Base-by-base conservation (phyloP, 768 basidiomycete species). In the Xerocomellus chrysenteron region DNA sequence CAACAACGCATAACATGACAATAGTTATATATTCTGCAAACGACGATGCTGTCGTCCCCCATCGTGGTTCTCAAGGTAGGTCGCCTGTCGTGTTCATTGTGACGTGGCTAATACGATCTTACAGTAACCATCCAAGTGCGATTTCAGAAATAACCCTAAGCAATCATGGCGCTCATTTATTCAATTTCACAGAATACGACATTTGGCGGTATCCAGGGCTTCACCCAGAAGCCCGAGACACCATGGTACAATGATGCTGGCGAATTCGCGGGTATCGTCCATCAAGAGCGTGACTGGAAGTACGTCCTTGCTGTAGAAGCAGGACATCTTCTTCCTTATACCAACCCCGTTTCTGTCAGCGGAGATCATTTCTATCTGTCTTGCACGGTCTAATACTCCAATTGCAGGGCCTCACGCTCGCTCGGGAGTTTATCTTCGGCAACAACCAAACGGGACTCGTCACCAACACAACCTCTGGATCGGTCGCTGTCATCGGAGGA, bases 201-300 rank as follows among this genome's bases (percentile, higher is more conserved):
- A 0, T 91, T 90, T 60, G 88, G 87, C 26, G 88, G 87, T 7
- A 83, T 85, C 42, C 86, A 83, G 69, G 89, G 89, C 4, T 91
- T 91, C 68, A 83, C 85, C 4, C 76, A 81, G 46, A 77, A 79
- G 55, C 89, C 89, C 0, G 79, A 83, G 3, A 90, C 89, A 0
- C 80, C 83, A 0, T 90, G 87, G 86, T 73, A 70, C 52, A 82
- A 84, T 49, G 85, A 87, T 50, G 64, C 68, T 2, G 82, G 83
- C 13, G 73, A 82, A 51, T 78, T 82, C 52, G 86, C 82, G 0
- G 89, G 88, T 0, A 83, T 88, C 33, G 77, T 90, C 17, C 87
- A 88, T 63, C 87, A 88, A 68, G 89, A 90, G 69, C 81, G 89
- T 40, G 81, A 80, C 35, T 86, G 80, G 69, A 76, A 74, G 11